Evolutionary conservation across 495 filamentous ascomycete species (phyloP), one percentile per base, ranked within the genome.

Genomic region (Annulohypoxylon moriforme): DNA sequence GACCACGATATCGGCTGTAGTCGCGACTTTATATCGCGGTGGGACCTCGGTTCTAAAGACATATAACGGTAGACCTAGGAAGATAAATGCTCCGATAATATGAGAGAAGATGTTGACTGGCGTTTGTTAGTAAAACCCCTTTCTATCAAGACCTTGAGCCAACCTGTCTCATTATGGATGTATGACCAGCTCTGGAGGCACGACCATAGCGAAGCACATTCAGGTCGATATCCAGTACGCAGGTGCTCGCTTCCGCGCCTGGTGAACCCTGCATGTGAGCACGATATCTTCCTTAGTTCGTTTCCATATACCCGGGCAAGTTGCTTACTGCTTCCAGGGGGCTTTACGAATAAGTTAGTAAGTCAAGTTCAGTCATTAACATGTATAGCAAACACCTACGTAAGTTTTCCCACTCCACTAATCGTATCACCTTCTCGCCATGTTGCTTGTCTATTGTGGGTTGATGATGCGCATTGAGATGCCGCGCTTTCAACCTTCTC

Each of bases 21-120:
- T 79, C 1, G 81, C 79, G 3, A 78, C 60, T 2, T 49, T 58
- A 49, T 77, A 81, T 10, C 79, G 72, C 3, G 78, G 73, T 36
- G 73, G 76, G 10, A 82, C 64, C 18, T 67, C 64, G 1, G 72
- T 68, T 52, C 76, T 74, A 36, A 80, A 84, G 42, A 86, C 56
- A 52, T 79, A 77, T 6, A 80, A 24, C 6, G 84, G 84, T 22
- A 82, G 50, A 16, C 67, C 50, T 24, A 81, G 22, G 62, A 87
- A 88, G 10, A 87, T n/a, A 10, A 80, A 4, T 0, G 84, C 76
- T 4, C 86, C 85, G 47, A 87, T 7, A 18, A 84, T 24, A 68
- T 87, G 87, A 1, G 85, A 84, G 50, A 81, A 81, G 20, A 88
- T 88, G 63, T 87, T 87, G 14, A 87, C 84, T 84, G 42, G n/a